A percentile compares a stretch with the other conserved stretches of the same genome.
Conservation (phyloP, 495 filamentous ascomycete genomes). For the Extremus antarcticus region DNA sequence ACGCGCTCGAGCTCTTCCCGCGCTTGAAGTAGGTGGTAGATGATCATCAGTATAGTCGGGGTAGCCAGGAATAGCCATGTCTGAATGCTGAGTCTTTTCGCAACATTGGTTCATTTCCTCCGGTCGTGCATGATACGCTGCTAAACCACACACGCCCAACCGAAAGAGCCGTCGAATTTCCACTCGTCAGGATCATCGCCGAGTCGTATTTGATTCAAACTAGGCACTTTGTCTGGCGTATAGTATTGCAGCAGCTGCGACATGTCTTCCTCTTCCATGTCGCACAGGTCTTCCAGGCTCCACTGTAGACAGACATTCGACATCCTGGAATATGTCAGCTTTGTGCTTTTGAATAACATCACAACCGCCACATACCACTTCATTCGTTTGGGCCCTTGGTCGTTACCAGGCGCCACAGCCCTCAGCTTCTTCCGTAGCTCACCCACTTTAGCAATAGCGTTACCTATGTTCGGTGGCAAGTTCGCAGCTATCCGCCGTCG, state of each 20-base stretch:
- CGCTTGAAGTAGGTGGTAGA: no score
- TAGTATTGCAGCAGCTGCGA: slow-evolving; percentile 62
- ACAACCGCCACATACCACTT: slow-evolving; percentile 60
- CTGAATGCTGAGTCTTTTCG: no score
- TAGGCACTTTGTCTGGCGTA: slow-evolving; percentile 32
- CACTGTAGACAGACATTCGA: slow-evolving; percentile 80
- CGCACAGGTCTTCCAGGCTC: slow-evolving; percentile 72
- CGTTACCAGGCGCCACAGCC: slow-evolving; percentile 55
- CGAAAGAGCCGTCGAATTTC: slow-evolving; percentile 30
- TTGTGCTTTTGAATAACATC: not conserved
- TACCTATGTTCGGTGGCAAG: slow-evolving; percentile 65
- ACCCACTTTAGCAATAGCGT: slow-evolving; percentile 75
- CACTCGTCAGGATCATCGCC: slow-evolving; percentile 21
- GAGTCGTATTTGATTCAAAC: slow-evolving; percentile 25
- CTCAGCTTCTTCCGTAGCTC: slow-evolving; percentile 67
- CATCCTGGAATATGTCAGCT: slow-evolving; percentile 49
- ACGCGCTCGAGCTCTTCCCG: no score
- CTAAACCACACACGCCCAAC: slow-evolving; percentile 22
- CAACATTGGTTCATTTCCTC: no score
- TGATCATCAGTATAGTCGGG: no score
- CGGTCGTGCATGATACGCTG: not conserved
- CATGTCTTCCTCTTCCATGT: slow-evolving; percentile 80
- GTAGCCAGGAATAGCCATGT: no score
- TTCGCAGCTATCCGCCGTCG: slow-evolving; percentile 67
- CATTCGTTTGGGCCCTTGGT: slow-evolving; percentile 85